A percentile compares a stretch with the other conserved stretches of the same genome.
Evolutionary conservation across 2,329 filamentous ascomycete species (phyloP).

Genomic region (Ophiocordyceps unilateralis): DNA sequence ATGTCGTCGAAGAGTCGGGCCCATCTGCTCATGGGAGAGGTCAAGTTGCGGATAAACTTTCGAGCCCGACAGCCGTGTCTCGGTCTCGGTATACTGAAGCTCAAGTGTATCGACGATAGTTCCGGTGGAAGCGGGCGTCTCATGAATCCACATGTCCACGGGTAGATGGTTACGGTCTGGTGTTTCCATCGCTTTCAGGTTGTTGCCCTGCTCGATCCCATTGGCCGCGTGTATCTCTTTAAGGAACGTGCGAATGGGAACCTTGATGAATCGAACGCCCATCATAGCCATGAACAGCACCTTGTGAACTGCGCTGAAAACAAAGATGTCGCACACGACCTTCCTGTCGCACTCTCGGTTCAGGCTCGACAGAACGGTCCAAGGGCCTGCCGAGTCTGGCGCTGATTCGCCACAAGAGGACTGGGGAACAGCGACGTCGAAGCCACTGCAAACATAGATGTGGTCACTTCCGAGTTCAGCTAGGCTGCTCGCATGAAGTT

Average conservation of each 20-base stretch:
- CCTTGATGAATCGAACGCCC: background rate
- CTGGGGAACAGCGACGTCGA: background rate
- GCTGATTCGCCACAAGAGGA: background rate
- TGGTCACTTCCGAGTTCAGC: background rate
- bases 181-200: background rate
- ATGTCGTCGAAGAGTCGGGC: background rate
- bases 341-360: background rate
- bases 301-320: background rate
- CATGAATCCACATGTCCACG: background rate
- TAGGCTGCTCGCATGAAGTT: slow-evolving; percentile 1
- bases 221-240: background rate
- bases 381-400: background rate
- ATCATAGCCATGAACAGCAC: background rate
- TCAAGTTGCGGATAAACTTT: background rate
- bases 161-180: background rate
- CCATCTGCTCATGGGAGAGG: background rate
- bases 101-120: background rate
- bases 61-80: no score
- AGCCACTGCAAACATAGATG: background rate
- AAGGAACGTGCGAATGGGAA: background rate
- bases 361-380: background rate
- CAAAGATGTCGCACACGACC: background rate
- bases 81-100: background rate
- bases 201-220: background rate
- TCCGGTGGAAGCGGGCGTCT: no score